Evolutionary conservation across 305 asterid genomes (phyloP).

Genomic region (Lippia alba): DNA sequence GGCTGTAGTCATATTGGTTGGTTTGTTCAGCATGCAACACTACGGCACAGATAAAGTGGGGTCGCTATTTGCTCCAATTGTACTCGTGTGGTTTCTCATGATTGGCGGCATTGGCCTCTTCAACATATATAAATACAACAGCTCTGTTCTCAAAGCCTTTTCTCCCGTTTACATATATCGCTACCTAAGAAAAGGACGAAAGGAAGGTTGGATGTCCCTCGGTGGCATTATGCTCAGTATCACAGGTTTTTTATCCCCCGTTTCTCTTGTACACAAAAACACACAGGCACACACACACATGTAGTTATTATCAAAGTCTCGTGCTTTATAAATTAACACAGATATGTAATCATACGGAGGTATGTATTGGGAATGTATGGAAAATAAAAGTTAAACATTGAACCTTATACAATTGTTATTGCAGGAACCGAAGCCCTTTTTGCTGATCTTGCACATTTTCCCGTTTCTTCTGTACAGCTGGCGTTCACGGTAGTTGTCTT

Average conservation of each 20-base stretch:
- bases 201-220: conserved; percentile 64
- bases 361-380: not conserved
- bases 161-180: conserved; percentile 73
- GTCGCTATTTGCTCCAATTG: conserved; percentile 75
- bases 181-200: conserved; percentile 59
- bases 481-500: conserved; percentile 75
- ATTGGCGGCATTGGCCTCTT: conserved; percentile 71
- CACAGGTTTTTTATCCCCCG: conserved; percentile 52
- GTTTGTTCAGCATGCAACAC: conserved; percentile 79
- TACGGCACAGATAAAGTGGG: conserved; percentile 79
- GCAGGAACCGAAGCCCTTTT: conserved; percentile 84
- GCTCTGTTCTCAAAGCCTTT: conserved; percentile 76
- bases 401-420: conserved; percentile 23
- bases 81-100: conserved; percentile 72
- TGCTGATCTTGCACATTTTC: conserved; percentile 84
- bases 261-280: not conserved
- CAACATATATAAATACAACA: conserved; percentile 65
- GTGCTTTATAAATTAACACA: too few relatives aligned
- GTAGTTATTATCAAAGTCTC: too few relatives aligned
- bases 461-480: conserved; percentile 74
- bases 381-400: not conserved
- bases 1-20: conserved; percentile 72
- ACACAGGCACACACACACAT: not conserved
- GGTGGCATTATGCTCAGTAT: conserved; percentile 83
- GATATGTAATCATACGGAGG: too few relatives aligned